phyloP scores from a whole-genome alignment of 805 yeast genomes.

The Candida jianshihensis region DNA sequence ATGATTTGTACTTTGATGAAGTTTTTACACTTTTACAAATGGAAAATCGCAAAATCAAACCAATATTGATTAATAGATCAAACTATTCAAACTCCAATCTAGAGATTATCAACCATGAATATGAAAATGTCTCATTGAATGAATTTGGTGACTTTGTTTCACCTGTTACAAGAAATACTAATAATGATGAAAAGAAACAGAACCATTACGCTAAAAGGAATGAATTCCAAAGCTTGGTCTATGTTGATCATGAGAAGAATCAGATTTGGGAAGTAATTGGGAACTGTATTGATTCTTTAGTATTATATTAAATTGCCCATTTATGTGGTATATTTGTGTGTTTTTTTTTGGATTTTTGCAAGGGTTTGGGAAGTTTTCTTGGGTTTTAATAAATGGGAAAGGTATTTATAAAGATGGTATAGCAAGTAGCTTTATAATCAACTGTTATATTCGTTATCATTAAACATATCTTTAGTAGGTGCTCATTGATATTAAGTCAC shows the following conservation, averaged over 20 bases:
- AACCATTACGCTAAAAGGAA: no score
- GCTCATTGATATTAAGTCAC: not conserved
- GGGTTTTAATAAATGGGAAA: no score
- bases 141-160: no score
- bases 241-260: constrained; percentile 33
- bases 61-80: constrained; percentile 14
- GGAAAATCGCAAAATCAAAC: constrained; percentile 1
- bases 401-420: no score
- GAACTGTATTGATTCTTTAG: constrained; percentile 30
- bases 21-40: not conserved
- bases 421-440: no score
- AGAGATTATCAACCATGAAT: constrained; percentile 33
- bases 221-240: constrained; percentile 31
- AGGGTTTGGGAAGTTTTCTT: not conserved
- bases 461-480: no score
- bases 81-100: constrained; percentile 26
- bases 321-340: no score
- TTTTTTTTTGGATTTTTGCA: no score
- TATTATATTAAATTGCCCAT: constrained; percentile 24
- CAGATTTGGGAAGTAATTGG: constrained; percentile 36
- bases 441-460: no score
- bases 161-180: no score
- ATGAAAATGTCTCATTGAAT: constrained; percentile 27
- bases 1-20: not conserved
- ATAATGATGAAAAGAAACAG: constrained; percentile 15